Percentiles rank a stretch among this genome's conserved stretches.
Conservation (phyloP, 805 yeast genomes). For the Ogataea minuta region DNA sequence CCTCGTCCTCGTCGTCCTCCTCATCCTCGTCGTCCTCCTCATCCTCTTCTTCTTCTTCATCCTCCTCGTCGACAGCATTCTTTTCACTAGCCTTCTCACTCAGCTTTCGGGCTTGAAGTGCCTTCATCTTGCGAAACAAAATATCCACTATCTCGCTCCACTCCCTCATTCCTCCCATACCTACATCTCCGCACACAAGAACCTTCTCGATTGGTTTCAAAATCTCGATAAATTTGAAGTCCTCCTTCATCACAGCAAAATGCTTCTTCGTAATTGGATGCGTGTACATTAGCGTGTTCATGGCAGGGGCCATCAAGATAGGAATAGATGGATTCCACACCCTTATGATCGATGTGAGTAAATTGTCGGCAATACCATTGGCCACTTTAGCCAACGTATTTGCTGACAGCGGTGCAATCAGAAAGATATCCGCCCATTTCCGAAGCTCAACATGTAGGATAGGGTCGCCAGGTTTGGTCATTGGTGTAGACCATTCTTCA, state of each 20-base stretch:
- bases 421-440: conserved; percentile 92
- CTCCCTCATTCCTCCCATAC: conserved; percentile 99
- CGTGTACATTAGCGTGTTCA: conserved; percentile 90
- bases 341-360: conserved; percentile 83
- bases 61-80: conserved; percentile 45
- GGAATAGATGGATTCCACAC: conserved; percentile 96
- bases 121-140: conserved; percentile 68
- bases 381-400: conserved; percentile 89
- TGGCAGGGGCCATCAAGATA: conserved; percentile 88
- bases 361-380: conserved; percentile 87
- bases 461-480: conserved; percentile 85
- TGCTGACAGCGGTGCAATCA: conserved; percentile 94
- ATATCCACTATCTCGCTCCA: conserved; percentile 91
- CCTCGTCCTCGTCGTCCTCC: conserved; percentile 40
- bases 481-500: conserved; percentile 76
- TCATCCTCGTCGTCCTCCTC: conserved; percentile 40
- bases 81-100: conserved; percentile 40
- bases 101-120: conserved; percentile 54
- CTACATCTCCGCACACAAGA: conserved; percentile 92
- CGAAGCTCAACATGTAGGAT: conserved; percentile 92
- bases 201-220: conserved; percentile 94
- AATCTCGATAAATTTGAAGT: conserved; percentile 95
- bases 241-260: conserved; percentile 70
- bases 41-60: conserved; percentile 47
- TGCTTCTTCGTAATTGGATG: conserved; percentile 87